phyloP scores from a whole-genome alignment of 495 filamentous ascomycete species.

The Lophiostoma macrostomum region DNA sequence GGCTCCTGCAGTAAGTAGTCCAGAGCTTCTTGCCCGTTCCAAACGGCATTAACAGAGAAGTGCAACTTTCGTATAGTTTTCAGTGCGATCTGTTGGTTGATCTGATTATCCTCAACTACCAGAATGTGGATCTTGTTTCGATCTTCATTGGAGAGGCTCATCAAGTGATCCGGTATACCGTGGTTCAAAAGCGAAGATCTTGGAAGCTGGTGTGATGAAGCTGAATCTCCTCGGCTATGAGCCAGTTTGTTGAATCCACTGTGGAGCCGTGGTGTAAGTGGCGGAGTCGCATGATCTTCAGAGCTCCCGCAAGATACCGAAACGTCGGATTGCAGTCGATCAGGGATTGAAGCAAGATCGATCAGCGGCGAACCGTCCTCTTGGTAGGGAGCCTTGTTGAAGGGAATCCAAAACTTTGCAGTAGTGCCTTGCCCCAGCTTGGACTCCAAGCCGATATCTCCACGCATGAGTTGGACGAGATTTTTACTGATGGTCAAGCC shows the following conservation, averaged over 20 bases:
- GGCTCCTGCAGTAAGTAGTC: conserved; percentile 54
- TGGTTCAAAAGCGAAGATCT: conserved; percentile 39
- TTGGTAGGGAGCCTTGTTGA: conserved; percentile 52
- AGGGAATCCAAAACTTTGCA: conserved; percentile 62
- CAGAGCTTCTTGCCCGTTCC: conserved; percentile 74
- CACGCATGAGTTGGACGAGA: conserved; percentile 79
- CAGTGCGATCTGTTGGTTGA: conserved; percentile 67
- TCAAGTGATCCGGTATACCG: conserved; percentile 18
- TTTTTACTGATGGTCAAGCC: conserved; percentile 80
- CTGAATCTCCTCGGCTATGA: conserved; percentile 33
- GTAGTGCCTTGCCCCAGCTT: conserved; percentile 43
- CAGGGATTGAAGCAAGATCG: conserved; percentile 55
- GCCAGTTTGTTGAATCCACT: conserved; percentile 35
- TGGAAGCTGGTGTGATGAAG: conserved; percentile 34
- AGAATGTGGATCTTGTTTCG: conserved; percentile 58
- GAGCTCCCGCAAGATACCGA: conserved; percentile 59
- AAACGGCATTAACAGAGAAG: conserved; percentile 67
- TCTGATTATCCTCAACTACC: conserved; percentile 73
- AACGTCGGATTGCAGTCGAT: conserved; percentile 60
- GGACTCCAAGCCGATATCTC: conserved; percentile 63
- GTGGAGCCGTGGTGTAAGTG: conserved; percentile 21
- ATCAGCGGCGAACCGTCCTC: conserved; percentile 43
- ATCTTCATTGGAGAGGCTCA: conserved; percentile 42
- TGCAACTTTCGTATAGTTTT: conserved; percentile 71
- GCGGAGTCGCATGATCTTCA: conserved; percentile 45